Base-by-base conservation (phyloP, 495 filamentous ascomycete genomes). In the Sphaerosporella brunnea region DNA sequence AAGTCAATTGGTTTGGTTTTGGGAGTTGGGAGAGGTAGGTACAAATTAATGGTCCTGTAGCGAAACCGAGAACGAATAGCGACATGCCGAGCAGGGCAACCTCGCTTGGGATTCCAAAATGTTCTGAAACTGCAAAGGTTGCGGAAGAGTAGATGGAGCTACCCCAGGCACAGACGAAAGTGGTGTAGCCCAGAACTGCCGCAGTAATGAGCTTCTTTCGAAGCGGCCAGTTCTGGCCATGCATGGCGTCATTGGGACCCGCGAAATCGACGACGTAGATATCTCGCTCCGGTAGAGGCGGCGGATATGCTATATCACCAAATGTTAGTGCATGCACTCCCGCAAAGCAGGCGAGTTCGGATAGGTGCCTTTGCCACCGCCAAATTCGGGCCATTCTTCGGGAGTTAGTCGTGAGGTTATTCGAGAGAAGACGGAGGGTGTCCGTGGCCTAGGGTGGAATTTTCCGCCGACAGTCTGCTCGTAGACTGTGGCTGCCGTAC, bases 241-340 rank as follows among this genome's bases (percentile, higher is more conserved):
- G 80, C 36, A 80, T 55, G 8, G 82, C 83, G 61, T 93, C 84
- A 52, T 83, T 71, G 1, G 73, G 75, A 0, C 84, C 82, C 41
- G 78, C 74, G 52, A 92, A 93, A 53, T 88, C 85, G 15, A 93
- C 85, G 1, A 92, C 82, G 66, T 90, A 93, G 49, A 80, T 76
- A 54, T 90, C 85, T 53, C 71, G 69, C 19, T 73, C 73, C 3
- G 82, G 82, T 34, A 92, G 60, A 0, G 63, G 67, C 2, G 80
- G 82, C 8, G 84, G 85, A 63, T 78, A 86, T 9, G 79, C 71
- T 62, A 86, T 90, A 1, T 48, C 32, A 20, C 41, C 35, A 34
- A 48, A 38, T 38, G 15, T 10, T 40, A 15, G 10, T 16, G 13
- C 11, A 15, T 15, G 21, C 2, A 10, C 7, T 19, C 10, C 5